Evolutionary conservation across 2,329 filamentous ascomycete genomes (phyloP), one percentile per base, ranked within the genome.

Genomic region (Aspergillus phoenicis): DNA sequence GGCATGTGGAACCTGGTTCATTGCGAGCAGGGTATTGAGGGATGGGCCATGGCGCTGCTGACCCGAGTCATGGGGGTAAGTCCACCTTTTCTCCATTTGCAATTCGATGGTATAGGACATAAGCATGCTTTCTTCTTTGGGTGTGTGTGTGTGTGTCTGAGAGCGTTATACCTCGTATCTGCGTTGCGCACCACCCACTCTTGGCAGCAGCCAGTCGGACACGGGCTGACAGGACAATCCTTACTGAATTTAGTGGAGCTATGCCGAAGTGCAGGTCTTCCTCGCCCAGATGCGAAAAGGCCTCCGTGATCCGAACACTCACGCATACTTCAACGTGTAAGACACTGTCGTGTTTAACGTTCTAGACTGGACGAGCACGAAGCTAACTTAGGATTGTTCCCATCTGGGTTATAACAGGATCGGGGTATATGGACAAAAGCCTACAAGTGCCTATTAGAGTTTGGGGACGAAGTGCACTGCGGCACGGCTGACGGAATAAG

Each of bases 21-120:
- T 36, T 69, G 68, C 55, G 70, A 75, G 52, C 63, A 66, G 13
- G 70, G 72, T 2, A 63, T 73, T 49, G 71, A 73, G 52, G 72
- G 71, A 20, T 75, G 73, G 73, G 68, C 68, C 10, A 68, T 74
- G 66, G 64, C 69, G 15, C 62, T 74, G 30, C 59, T 72, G 22
- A 73, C 71, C 1, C 69, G 66, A 26, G 65, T 73, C 20, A 67
- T 72, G 65, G 70, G 71, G 57, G 70, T 65, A 62, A 70, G 64
- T 64, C 51, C 43, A 49, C 52, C 39, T n/a, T 20, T 24, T 26
- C 20, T 15, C 8, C 13, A 17, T 33, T 51, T n/a, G 4, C 17
- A 28, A 22, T 11, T 43, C 2, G 26, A 30, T n/a, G 17, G 36
- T 24, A 7, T 20, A 13, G 24, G 6, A 20, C 4, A 47, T 7